A percentile compares a stretch with the other conserved stretches of the same genome.
phyloP scores from a whole-genome alignment of 768 basidiomycete genomes.

The Mycena kentingensis region DNA sequence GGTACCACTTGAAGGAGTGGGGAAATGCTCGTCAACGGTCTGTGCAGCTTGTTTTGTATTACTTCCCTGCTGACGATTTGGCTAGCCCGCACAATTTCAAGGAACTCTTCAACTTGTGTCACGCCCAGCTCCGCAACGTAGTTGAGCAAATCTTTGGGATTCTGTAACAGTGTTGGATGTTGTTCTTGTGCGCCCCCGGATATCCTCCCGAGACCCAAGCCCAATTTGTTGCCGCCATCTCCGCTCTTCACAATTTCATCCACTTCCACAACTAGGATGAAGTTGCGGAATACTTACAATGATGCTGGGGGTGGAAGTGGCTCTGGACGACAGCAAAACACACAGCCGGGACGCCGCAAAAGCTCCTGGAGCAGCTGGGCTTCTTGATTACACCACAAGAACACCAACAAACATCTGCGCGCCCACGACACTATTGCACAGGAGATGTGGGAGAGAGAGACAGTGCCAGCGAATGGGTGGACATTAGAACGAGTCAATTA shows the following conservation, averaged over 20 bases:
- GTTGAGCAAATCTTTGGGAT: conserved; percentile 26
- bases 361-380: conserved; percentile 8
- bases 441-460: conserved; percentile 7
- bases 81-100: conserved; percentile 21
- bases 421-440: conserved; percentile 4
- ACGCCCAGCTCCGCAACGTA: conserved; percentile 23
- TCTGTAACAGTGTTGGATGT: neutral
- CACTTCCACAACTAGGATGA: neutral
- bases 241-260: conserved; percentile 8
- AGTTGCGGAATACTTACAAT: neutral
- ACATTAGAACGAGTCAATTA: neutral
- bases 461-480: neutral
- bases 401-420: neutral
- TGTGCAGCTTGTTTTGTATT: neutral
- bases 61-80: neutral
- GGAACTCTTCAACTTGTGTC: conserved; percentile 25
- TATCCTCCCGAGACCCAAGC: conserved; percentile 10
- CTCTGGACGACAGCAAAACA: neutral
- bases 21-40: conserved; percentile 3
- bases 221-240: conserved; percentile 4
- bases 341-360: neutral
- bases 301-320: neutral
- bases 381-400: neutral
- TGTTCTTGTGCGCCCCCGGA: neutral
- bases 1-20: conserved; percentile 32